These are phyloP conservation scores for Ophiostoma ulmi DNA, from an alignment of 2,329 filamentous ascomycete genomes.

Conservation along the genomic window DNA sequence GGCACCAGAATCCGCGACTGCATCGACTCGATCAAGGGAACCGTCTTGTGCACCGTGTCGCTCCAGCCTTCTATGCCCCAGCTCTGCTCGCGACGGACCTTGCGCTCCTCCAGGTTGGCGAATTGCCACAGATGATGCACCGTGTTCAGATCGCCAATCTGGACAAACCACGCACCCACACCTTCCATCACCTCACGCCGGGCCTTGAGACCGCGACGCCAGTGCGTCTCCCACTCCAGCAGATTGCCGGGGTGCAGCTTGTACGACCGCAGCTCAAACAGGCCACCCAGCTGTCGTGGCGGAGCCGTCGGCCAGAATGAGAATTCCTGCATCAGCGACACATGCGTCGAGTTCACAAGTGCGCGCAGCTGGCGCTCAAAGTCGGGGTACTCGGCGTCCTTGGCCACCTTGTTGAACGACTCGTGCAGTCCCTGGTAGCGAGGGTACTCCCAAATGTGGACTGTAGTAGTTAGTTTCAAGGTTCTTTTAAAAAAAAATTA, in stretches of 20 bases:
- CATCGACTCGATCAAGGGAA: conserved; percentile 94
- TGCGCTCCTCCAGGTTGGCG: conserved; percentile 90
- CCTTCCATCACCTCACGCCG: conserved; percentile 97
- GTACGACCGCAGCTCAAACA: conserved; percentile 96
- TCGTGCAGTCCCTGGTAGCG: conserved; percentile 93
- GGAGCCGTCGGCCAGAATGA: conserved; percentile 98
- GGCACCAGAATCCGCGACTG: conserved; percentile 88
- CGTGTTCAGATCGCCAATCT: conserved; percentile 95
- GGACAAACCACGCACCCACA: conserved; percentile 96
- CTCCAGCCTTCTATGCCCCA: conserved; percentile 95
- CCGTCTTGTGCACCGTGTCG: conserved; percentile 96
- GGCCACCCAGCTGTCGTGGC: conserved; percentile 79
- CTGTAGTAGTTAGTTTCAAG: conserved; percentile 43
- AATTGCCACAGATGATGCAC: conserved; percentile 99
- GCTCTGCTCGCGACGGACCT: conserved; percentile 83
- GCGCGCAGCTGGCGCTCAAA: conserved; percentile 80
- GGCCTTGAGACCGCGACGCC: conserved; percentile 85
- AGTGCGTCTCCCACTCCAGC: conserved; percentile 98
- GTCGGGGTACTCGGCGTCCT: conserved; percentile 73
- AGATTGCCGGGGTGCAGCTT: conserved; percentile 93
- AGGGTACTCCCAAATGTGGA: conserved; percentile 99
- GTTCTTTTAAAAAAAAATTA: too few species aligned
- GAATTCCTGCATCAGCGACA: conserved; percentile 98
- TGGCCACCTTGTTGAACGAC: conserved; percentile 77
- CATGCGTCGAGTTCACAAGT: conserved; percentile 76